A percentile compares a stretch with the other conserved stretches of the same genome.
Evolutionary conservation across 768 basidiomycete species (phyloP).

Genomic region (Russula sp.): DNA sequence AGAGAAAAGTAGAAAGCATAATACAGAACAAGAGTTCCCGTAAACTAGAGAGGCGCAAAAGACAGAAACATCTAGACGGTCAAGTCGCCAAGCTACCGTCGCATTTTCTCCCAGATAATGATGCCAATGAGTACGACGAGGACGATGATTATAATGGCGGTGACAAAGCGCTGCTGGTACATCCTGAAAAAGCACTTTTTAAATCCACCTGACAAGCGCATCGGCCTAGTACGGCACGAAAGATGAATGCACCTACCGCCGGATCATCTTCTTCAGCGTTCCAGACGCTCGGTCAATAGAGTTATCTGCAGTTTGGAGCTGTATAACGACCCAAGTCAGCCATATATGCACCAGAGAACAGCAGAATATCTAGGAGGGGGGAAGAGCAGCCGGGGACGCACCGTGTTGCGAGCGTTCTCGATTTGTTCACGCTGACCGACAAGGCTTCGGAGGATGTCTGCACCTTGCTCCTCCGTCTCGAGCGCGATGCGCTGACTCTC

Average conservation of each 20-base stretch:
- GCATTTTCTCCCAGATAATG: conserved; percentile 72
- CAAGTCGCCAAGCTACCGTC: neutral
- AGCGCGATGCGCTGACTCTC: conserved; percentile 89
- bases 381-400: conserved; percentile 31
- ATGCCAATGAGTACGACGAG: conserved; percentile 77
- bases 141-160: conserved; percentile 76
- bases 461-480: conserved; percentile 94
- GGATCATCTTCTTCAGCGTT: conserved; percentile 92
- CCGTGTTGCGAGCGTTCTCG: conserved; percentile 85
- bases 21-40: neutral
- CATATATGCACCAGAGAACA: neutral
- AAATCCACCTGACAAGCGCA: conserved; percentile 25
- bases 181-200: conserved; percentile 53
- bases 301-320: conserved; percentile 82
- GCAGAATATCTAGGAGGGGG: too few relatives aligned
- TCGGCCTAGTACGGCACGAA: conserved; percentile 13
- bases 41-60: neutral
- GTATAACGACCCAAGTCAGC: neutral
- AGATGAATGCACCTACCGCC: conserved; percentile 54
- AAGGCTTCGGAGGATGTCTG: conserved; percentile 83
- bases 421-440: conserved; percentile 89
- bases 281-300: conserved; percentile 88
- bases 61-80: too few relatives aligned
- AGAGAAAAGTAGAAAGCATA: too few relatives aligned
- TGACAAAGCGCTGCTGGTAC: conserved; percentile 92